Base-by-base conservation (phyloP, 2,329 filamentous ascomycete species). In the Aspergillus thermomutatus region DNA sequence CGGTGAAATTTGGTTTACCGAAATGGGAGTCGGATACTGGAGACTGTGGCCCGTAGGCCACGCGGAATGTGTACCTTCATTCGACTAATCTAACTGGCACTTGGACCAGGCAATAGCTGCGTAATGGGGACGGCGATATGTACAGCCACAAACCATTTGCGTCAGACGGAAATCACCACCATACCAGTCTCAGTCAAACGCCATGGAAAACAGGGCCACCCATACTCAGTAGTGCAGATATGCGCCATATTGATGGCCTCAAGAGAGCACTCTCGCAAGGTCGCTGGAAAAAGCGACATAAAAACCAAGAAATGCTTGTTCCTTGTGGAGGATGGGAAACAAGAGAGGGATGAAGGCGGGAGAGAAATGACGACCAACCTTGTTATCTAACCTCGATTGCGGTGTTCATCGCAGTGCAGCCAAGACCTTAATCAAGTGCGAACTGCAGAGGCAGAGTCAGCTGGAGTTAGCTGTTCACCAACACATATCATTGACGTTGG, bases 281-380 rank as follows among this genome's bases (percentile, higher is more conserved):
- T 54, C 47, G 58, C 49, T 53, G 47, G 28, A 34, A 37, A 56
- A 27, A 21, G 41, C 25, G 51, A 56, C 40, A 41, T 37, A 47
- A 26, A 26, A n/a, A 47, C 34, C 43, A 19, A 50, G 34, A 46
- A 37, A 8, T 11, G n/a, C 14, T 26, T 37, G 23, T 51, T 45
- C 17, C 17, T 25, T 23, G 31, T 19, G 47, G 43, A 21, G 41
- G 34, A 48, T 48, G 48, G 23, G 45, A 34, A 49, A 52, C 45
- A 51, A 53, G 31, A 52, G 49, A 57, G 40, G 49, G 60, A 60
- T 56, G 40, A 58, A 58, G 59, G 61, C 57, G 63, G 60, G 50
- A 56, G 56, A 55, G 61, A 58, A 64, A 60, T 7, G 31, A 56
- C 61, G 66, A 75, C 72, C 68, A 71, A 74, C 71, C 71, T 74